Percentiles rank a stretch among this genome's conserved stretches.
Conservation (phyloP, 345 rosid genomes). For the Aegle marmelos region DNA sequence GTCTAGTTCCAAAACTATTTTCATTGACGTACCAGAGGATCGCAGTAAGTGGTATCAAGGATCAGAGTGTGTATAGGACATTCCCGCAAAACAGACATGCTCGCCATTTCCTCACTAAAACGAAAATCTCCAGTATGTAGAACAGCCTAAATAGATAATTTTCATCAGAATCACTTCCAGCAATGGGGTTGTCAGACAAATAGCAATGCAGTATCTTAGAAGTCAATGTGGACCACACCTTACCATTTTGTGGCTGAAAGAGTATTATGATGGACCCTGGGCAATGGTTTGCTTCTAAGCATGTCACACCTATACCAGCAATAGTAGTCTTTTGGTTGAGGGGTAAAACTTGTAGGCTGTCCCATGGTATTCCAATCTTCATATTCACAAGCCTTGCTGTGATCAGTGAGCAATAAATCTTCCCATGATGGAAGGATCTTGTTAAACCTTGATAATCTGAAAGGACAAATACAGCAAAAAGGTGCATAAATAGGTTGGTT, state of each 20-base stretch:
- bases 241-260: constrained; percentile 81
- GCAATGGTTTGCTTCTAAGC: constrained; percentile 94
- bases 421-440: constrained; percentile 82
- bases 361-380: constrained; percentile 93
- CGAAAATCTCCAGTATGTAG: constrained; percentile 97
- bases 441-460: constrained; percentile 98
- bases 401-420: constrained; percentile 80
- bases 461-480: constrained; percentile 2
- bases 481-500: neutral
- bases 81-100: constrained; percentile 32
- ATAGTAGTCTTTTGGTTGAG: constrained; percentile 66
- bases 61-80: constrained; percentile 67
- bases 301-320: constrained; percentile 65
- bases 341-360: constrained; percentile 59
- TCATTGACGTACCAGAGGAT: constrained; percentile 63
- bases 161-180: constrained; percentile 1
- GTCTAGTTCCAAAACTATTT: neutral
- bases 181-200: constrained; percentile 11
- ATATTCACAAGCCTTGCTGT: constrained; percentile 83
- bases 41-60: constrained; percentile 96
- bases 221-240: constrained; percentile 53
- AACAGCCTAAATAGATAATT: constrained; percentile 48
- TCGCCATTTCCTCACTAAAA: constrained; percentile 56
- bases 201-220: constrained; percentile 3
- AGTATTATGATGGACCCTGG: constrained; percentile 89